These are phyloP conservation scores for Astragalus membranaceus DNA, from an alignment of 306 rosid species.

Conservation along the genomic window DNA sequence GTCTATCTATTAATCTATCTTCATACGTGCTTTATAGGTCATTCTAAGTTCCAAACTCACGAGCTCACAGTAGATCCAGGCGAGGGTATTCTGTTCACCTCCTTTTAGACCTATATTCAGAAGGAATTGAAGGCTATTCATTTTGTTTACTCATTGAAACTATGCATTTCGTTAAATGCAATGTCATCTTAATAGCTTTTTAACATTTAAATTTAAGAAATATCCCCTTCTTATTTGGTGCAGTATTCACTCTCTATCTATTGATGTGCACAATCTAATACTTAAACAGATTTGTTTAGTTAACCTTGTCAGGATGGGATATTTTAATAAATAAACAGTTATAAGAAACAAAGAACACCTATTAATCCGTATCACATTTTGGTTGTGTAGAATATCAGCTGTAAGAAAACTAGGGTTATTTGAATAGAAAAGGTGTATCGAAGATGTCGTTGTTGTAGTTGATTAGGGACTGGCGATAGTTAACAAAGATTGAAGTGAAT, in stretches of 20 bases:
- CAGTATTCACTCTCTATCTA: not conserved
- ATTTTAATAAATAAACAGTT: too few relatives aligned
- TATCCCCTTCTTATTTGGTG: not conserved
- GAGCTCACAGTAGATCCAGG: constrained; percentile 72
- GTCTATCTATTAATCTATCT: not conserved
- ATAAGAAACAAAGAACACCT: too few relatives aligned
- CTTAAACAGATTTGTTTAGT: too few relatives aligned
- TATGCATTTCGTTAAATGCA: not conserved
- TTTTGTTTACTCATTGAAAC: not conserved
- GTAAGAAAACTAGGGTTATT: too few relatives aligned
- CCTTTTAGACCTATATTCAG: not conserved
- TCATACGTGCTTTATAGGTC: constrained; percentile 38
- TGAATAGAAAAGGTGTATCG: too few relatives aligned
- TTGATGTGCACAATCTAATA: not conserved
- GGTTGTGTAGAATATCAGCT: too few relatives aligned
- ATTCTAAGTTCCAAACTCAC: constrained; percentile 74
- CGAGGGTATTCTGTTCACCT: constrained; percentile 62
- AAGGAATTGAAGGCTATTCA: not conserved
- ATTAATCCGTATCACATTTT: too few relatives aligned
- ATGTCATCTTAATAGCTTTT: not conserved
- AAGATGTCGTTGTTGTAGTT: too few relatives aligned
- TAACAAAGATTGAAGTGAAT: too few relatives aligned
- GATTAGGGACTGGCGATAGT: too few relatives aligned
- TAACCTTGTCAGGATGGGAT: too few relatives aligned
- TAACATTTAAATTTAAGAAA: not conserved